These are phyloP conservation scores for Athelia sp. DNA, from an alignment of 1,284 basidiomycete genomes.

Conservation along the genomic window DNA sequence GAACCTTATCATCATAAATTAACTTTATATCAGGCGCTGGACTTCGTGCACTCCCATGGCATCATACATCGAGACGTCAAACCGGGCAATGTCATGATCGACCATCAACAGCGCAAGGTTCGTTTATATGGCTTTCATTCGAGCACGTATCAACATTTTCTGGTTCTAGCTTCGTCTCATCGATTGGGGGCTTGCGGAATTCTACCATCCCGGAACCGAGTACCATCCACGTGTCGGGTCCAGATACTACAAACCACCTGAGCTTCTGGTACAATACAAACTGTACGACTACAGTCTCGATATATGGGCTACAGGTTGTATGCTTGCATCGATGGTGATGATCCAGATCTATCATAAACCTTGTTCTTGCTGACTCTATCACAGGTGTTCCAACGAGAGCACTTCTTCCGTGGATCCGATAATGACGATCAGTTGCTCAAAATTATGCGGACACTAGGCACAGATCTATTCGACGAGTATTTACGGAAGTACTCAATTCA, in stretches of 20 bases:
- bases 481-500: constrained; percentile 74
- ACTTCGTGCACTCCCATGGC: constrained; percentile 97
- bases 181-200: constrained; percentile 92
- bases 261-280: constrained; percentile 83
- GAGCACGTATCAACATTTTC: too few species aligned
- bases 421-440: constrained; percentile 89
- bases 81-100: constrained; percentile 99
- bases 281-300: constrained; percentile 84
- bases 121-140: too few species aligned
- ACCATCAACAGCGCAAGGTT: constrained; percentile 94
- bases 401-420: constrained; percentile 88
- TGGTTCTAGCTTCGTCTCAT: constrained; percentile 75
- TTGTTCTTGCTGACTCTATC: constrained; percentile 1
- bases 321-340: constrained; percentile 81
- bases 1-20: constrained; percentile 4
- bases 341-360: not conserved
- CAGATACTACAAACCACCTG: constrained; percentile 87
- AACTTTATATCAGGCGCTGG: constrained; percentile 65
- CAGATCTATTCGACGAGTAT: constrained; percentile 74
- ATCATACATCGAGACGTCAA: constrained; percentile 99
- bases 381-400: constrained; percentile 72
- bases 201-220: constrained; percentile 83
- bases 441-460: constrained; percentile 84
- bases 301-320: constrained; percentile 88
- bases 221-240: constrained; percentile 91